Conservation (phyloP, 2,329 filamentous ascomycete genomes). For the Penicillium sp. region DNA sequence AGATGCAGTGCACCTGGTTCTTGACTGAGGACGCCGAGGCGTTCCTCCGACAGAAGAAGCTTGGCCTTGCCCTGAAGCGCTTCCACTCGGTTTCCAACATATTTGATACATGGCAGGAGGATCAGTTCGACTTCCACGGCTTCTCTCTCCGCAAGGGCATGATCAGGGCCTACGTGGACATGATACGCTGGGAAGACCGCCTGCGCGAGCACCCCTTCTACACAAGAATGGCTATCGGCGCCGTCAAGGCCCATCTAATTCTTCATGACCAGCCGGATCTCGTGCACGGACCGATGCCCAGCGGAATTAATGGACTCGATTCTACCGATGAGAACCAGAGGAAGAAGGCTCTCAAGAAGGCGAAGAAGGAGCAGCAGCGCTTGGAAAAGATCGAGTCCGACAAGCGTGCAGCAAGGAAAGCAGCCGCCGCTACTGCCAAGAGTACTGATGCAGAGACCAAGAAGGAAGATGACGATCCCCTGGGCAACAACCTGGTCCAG, state of each 20-base stretch:
- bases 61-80: conserved; percentile 85
- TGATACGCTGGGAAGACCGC: conserved; percentile 94
- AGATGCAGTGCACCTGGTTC: conserved; percentile 99
- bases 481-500: conserved; percentile 74
- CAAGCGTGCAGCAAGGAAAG: conserved; percentile 82
- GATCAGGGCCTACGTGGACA: conserved; percentile 90
- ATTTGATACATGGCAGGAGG: conserved; percentile 96
- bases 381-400: conserved; percentile 77
- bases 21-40: conserved; percentile 93
- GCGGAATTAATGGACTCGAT: conserved; percentile 55
- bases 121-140: conserved; percentile 98
- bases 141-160: conserved; percentile 97
- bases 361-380: conserved; percentile 74
- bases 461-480: conserved; percentile 88
- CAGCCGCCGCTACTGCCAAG: conserved; percentile 61
- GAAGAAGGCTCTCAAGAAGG: conserved; percentile 89
- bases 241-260: conserved; percentile 75
- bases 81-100: conserved; percentile 87
- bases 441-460: conserved; percentile 60
- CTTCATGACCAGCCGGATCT: conserved; percentile 73
- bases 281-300: conserved; percentile 59
- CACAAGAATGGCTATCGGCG: conserved; percentile 76
- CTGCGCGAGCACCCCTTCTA: conserved; percentile 92
- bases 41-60: conserved; percentile 76
- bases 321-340: conserved; percentile 61